Evolutionary conservation across 2,329 filamentous ascomycete genomes (phyloP).

Genomic region (Myriosclerotinia scirpicola): DNA sequence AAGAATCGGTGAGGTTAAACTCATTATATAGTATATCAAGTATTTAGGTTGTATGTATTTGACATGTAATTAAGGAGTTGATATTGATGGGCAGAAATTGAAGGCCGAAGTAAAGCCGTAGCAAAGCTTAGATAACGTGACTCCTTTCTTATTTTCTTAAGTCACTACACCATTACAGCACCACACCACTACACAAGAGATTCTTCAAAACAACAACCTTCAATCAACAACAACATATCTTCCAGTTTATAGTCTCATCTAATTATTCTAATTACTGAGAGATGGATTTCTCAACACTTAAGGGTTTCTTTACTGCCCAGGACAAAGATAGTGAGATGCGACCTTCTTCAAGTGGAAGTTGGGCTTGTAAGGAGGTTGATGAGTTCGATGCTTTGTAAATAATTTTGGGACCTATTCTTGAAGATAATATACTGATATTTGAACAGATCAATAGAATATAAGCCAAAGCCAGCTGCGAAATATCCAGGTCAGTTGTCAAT

Average conservation of each 20-base stretch:
- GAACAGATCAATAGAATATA: slow-evolving; percentile 24
- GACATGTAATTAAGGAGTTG: background rate
- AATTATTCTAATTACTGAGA: background rate
- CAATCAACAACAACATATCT: background rate
- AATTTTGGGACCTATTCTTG: background rate
- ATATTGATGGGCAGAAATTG: background rate
- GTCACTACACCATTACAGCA: background rate
- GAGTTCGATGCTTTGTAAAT: slow-evolving; percentile 31
- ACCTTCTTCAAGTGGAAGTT: slow-evolving; percentile 17
- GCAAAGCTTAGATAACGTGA: background rate
- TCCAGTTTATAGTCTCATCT: background rate
- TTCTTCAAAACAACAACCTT: background rate
- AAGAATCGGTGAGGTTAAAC: background rate
- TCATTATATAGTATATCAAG: background rate
- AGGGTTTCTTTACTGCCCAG: background rate
- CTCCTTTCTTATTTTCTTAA: background rate
- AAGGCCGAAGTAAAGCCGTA: slow-evolving; percentile 9
- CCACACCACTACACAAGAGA: background rate
- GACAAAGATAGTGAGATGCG: background rate
- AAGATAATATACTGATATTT: background rate
- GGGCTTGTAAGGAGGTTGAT: slow-evolving; percentile 25
- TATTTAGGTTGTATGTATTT: no score
- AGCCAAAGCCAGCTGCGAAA: slow-evolving; percentile 29
- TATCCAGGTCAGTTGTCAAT: slow-evolving; percentile 31
- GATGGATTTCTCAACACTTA: slow-evolving; percentile 9